phyloP scores from a whole-genome alignment of 345 rosid genomes.

The Lepidium sativum region DNA sequence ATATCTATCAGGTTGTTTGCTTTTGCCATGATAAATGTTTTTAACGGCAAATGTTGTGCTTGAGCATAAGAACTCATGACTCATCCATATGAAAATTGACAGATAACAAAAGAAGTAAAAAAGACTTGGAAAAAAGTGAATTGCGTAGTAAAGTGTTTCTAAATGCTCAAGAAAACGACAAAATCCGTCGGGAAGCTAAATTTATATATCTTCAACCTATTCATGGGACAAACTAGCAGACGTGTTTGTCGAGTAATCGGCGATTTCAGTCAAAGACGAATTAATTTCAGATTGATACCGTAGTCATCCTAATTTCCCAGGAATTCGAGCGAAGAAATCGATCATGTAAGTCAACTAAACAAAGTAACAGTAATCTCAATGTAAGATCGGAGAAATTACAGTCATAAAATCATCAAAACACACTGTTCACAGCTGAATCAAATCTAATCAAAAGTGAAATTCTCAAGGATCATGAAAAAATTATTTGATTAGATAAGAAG shows the following conservation, averaged over 20 bases:
- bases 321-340: not conserved
- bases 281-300: not conserved
- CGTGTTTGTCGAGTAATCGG: slow-evolving; percentile 4
- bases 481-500: not conserved
- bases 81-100: not conserved
- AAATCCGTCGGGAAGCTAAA: slow-evolving; percentile 12
- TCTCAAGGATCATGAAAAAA: not conserved
- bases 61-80: not conserved
- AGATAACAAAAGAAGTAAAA: not conserved
- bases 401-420: not conserved
- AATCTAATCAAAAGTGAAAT: not conserved
- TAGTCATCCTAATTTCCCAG: not conserved
- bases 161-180: slow-evolving; percentile 10
- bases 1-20: not conserved
- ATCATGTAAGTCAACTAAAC: slow-evolving; percentile 8
- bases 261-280: not conserved
- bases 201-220: not conserved
- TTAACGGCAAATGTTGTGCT: not conserved
- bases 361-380: not conserved
- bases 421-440: not conserved
- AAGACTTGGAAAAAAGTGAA: not conserved
- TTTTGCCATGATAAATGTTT: not conserved
- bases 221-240: not conserved
- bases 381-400: not conserved
- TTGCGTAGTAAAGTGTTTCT: not conserved